Conservation (phyloP, 2,329 filamentous ascomycete species). For the Cladosporium sp. region DNA sequence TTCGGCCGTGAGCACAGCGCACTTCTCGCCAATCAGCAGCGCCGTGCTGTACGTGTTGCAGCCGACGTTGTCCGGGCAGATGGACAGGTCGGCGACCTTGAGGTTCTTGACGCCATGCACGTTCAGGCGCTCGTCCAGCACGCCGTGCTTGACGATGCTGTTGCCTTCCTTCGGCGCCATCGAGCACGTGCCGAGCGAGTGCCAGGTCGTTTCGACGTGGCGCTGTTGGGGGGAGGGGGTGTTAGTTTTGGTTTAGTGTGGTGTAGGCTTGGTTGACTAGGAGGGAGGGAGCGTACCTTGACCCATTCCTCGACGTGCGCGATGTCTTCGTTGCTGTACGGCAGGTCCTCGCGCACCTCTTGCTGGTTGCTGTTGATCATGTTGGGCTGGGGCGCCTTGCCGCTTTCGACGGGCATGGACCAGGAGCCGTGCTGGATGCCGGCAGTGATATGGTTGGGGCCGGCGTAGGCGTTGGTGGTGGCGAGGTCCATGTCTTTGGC, state of each 20-base stretch:
- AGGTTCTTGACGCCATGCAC: conserved; percentile 71
- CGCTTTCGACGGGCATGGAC: conserved; percentile 54
- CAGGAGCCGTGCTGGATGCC: conserved; percentile 65
- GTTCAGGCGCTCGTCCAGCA: conserved; percentile 69
- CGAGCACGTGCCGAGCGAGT: conserved; percentile 33
- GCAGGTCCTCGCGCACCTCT: conserved; percentile 54
- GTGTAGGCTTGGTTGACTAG: conserved; percentile 28
- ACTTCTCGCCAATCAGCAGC: conserved; percentile 70
- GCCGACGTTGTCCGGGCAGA: conserved; percentile 37
- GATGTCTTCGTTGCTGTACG: conserved; percentile 60
- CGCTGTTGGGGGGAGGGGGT: conserved; percentile 68
- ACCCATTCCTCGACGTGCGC: conserved; percentile 60
- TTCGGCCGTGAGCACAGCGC: conserved; percentile 61
- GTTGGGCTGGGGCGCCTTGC: conserved; percentile 43
- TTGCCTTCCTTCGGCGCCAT: conserved; percentile 50
- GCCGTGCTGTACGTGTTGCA: conserved; percentile 49
- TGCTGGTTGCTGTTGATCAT: conserved; percentile 60
- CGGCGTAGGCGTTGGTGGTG: conserved; percentile 69
- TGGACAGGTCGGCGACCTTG: conserved; percentile 64
- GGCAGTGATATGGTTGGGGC: conserved; percentile 63
- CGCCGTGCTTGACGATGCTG: conserved; percentile 57
- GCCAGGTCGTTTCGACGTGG: conserved; percentile 44
- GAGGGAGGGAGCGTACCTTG: conserved; percentile 26
- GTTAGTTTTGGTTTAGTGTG: conserved; percentile 9
- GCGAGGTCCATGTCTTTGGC: conserved; percentile 67